Percentiles rank a stretch among this genome's conserved stretches.
phyloP scores from a whole-genome alignment of 805 yeast genomes.

The Saccharomycopsis guyanensis region DNA sequence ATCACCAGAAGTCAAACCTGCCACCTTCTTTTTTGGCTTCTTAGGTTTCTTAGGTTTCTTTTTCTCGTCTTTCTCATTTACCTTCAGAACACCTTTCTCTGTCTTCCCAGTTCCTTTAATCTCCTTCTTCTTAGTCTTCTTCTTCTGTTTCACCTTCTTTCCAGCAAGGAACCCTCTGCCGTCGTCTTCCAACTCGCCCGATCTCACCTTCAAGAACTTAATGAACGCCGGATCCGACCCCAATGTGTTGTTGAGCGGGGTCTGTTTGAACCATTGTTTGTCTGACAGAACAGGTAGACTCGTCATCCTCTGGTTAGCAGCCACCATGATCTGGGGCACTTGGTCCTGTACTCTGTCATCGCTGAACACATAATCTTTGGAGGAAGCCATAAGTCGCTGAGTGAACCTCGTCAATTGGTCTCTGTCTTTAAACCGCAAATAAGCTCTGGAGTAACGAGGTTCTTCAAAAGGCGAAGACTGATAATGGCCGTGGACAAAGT shows the following conservation, averaged over 20 bases:
- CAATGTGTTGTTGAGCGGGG: not conserved
- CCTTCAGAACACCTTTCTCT: not conserved
- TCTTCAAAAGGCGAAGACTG: slow-evolving; percentile 1
- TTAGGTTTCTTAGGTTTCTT: not conserved
- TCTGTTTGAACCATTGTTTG: not conserved
- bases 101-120: not conserved
- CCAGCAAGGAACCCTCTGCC: not conserved
- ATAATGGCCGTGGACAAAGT: slow-evolving; percentile 1
- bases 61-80: not conserved
- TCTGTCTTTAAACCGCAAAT: not conserved
- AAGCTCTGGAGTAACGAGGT: slow-evolving; percentile 1
- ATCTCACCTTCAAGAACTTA: slow-evolving; percentile 1
- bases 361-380: not conserved
- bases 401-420: not conserved
- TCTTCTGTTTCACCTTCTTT: not conserved
- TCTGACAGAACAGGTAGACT: not conserved
- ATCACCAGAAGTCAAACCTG: not conserved
- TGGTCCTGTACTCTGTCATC: not conserved
- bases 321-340: not conserved
- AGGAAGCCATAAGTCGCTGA: not conserved
- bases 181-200: slow-evolving; percentile 1
- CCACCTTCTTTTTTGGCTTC: not conserved
- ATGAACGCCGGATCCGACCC: not conserved
- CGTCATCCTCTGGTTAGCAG: not conserved
- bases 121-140: not conserved